Conservation (phyloP, 139 green algal species). For the Spirogloea muscicola region DNA sequence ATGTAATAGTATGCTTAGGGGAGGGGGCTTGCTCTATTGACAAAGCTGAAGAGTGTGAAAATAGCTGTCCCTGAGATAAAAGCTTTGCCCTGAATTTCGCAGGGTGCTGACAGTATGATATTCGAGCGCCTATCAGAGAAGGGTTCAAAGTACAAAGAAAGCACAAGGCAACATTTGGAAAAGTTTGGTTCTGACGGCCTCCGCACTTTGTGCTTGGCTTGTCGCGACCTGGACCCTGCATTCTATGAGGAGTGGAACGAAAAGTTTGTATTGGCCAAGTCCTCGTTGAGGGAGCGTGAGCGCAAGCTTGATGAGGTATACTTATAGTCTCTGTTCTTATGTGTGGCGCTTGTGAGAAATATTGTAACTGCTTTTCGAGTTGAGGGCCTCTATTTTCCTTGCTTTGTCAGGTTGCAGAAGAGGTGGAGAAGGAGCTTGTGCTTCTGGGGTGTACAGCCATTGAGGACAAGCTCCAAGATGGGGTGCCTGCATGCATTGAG, state of each 20-base stretch:
- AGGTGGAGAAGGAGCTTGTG: conserved; percentile 58
- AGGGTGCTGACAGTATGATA: conserved; percentile 78
- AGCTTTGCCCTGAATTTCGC: too few species aligned
- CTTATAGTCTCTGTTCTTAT: too few species aligned
- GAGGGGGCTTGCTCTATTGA: too few species aligned
- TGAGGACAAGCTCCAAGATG: conserved; percentile 88
- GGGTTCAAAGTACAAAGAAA: conserved; percentile 23
- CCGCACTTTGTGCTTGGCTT: conserved; percentile 62
- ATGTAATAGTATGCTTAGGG: too few species aligned
- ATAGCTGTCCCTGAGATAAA: too few species aligned
- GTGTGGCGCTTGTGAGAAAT: too few species aligned
- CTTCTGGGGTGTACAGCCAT: conserved; percentile 94
- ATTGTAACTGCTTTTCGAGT: too few species aligned
- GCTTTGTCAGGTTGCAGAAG: conserved; percentile 48
- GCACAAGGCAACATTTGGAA: conserved; percentile 63
- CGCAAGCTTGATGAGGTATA: conserved; percentile 59
- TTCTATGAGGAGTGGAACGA: conserved; percentile 53
- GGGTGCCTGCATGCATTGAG: conserved; percentile 85
- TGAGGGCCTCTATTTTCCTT: too few species aligned
- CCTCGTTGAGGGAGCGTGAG: conserved; percentile 58
- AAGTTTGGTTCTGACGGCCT: conserved; percentile 76
- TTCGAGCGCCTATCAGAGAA: conserved; percentile 59
- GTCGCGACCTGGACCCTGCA: conserved; percentile 23
- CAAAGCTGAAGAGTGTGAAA: too few species aligned
- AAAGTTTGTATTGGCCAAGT: conserved; percentile 39